A percentile compares a stretch with the other conserved stretches of the same genome.
Conservation (phyloP, 2,329 filamentous ascomycete genomes). For the Colletotrichum abscissum region DNA sequence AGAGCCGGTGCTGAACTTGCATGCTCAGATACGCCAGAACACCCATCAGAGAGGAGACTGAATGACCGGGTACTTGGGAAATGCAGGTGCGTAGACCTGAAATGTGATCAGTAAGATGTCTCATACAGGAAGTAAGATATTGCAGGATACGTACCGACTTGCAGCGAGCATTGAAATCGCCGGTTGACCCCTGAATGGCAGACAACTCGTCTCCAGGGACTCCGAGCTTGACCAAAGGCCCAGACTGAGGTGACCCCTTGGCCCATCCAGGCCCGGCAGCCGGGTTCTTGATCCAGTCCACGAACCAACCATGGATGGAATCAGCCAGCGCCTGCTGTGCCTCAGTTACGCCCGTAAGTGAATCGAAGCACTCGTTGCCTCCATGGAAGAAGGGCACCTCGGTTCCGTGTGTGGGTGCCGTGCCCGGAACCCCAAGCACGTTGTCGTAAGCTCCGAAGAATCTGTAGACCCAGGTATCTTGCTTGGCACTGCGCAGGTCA, state of each 20-base stretch:
- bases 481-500: conserved; percentile 49
- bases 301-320: conserved; percentile 54
- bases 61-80: conserved; percentile 7
- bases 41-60: neutral
- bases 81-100: conserved; percentile 2
- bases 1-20: neutral
- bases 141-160: conserved; percentile 37
- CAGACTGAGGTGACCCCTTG: conserved; percentile 43
- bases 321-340: conserved; percentile 54
- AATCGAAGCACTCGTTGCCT: conserved; percentile 54
- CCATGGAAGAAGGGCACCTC: conserved; percentile 59
- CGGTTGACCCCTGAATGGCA: conserved; percentile 41
- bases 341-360: conserved; percentile 45
- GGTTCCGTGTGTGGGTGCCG: conserved; percentile 50
- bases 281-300: conserved; percentile 57
- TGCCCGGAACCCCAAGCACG: conserved; percentile 48
- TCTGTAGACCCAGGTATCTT: conserved; percentile 56
- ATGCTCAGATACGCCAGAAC: neutral
- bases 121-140: too few relatives aligned
- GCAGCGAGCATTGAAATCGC: conserved; percentile 47
- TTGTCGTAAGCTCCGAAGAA: conserved; percentile 56
- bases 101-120: neutral
- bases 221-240: conserved; percentile 46
- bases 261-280: conserved; percentile 54
- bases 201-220: conserved; percentile 48